Evolutionary conservation across 257 asterid genomes (phyloP).

Genomic region (Nicotiana sylvestris): DNA sequence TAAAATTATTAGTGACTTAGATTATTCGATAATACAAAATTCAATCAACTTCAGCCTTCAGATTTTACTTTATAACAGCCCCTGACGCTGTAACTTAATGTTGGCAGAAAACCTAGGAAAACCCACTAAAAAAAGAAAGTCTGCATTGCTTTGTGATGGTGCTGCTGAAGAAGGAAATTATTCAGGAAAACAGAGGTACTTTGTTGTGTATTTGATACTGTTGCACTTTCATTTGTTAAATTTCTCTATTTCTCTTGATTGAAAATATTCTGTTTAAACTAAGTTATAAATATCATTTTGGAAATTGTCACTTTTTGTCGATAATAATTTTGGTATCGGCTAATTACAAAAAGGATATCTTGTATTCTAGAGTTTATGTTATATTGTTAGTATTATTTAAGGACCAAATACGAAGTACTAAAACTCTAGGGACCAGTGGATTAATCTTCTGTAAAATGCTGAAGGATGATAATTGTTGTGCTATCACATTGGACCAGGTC

Average conservation of each 20-base stretch:
- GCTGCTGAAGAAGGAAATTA: constrained; percentile 33
- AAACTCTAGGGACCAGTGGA: not conserved
- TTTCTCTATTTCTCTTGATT: not conserved
- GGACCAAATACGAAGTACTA: not conserved
- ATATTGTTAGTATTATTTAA: not conserved
- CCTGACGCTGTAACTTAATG: not conserved
- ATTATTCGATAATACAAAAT: not conserved
- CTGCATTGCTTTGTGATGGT: constrained; percentile 24
- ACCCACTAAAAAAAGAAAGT: constrained; percentile 21
- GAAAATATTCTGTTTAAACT: not conserved
- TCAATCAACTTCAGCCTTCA: not conserved
- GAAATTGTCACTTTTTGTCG: not conserved
- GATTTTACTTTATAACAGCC: not conserved
- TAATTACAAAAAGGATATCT: not conserved
- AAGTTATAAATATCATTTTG: not conserved
- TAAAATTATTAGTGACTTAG: not conserved
- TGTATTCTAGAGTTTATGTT: not conserved
- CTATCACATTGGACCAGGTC: not conserved
- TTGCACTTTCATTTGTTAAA: not conserved
- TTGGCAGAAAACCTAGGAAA: constrained; percentile 26
- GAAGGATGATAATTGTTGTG: not conserved
- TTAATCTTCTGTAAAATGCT: not conserved
- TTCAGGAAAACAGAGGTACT: constrained; percentile 78
- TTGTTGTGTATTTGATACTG: constrained; percentile 8
- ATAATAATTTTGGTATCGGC: not conserved